Evolutionary conservation across 2,329 filamentous ascomycete species (phyloP).

Genomic region (Laburnicola sp.): DNA sequence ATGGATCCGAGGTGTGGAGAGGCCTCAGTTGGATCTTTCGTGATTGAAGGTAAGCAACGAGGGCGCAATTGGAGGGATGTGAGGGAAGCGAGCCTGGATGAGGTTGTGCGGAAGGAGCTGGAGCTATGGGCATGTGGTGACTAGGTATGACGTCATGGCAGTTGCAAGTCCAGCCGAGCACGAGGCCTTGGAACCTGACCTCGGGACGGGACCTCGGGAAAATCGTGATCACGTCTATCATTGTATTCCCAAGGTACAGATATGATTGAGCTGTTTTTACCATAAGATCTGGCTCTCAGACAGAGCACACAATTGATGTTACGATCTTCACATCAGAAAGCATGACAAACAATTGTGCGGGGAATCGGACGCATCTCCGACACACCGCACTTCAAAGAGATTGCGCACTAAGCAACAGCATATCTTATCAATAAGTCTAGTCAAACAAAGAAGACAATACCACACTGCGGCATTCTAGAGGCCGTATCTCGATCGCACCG

Average conservation of each 20-base stretch:
- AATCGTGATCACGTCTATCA: neutral
- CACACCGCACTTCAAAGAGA: neutral
- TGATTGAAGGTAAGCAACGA: constrained; percentile 4
- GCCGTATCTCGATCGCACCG: too few relatives aligned
- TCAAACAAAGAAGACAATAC: too few relatives aligned
- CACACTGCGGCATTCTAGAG: too few relatives aligned
- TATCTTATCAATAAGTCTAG: too few relatives aligned
- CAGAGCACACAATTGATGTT: too few relatives aligned
- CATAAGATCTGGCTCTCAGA: too few relatives aligned
- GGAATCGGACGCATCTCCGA: constrained; percentile 2
- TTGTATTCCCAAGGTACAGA: neutral
- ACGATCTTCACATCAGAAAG: too few relatives aligned
- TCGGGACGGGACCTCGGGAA: neutral
- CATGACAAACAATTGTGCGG: neutral
- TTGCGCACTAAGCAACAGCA: too few relatives aligned
- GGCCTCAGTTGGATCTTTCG: neutral
- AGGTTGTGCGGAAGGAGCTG: neutral
- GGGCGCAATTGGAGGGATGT: neutral
- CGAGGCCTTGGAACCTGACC: neutral
- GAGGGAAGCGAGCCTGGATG: neutral
- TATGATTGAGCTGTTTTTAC: too few relatives aligned
- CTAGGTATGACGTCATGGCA: constrained; percentile 9
- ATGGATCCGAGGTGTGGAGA: neutral
- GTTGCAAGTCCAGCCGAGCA: constrained; percentile 5
- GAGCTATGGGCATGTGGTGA: constrained; percentile 6